Percentiles rank a stretch among this genome's conserved stretches.
Conservation (phyloP, 257 asterid species). For the Catharanthus roseus region DNA sequence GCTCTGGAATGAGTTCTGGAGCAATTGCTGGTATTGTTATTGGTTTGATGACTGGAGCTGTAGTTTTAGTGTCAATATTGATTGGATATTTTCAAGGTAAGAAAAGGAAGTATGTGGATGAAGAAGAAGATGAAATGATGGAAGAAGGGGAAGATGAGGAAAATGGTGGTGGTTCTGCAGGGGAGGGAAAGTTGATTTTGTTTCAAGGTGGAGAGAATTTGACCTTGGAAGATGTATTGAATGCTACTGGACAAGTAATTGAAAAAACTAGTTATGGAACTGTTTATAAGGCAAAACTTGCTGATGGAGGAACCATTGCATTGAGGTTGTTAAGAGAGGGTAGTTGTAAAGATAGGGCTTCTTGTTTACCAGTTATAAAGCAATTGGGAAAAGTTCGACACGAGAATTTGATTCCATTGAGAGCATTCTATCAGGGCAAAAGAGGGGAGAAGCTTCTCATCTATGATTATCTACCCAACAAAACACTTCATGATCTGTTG, state of each 20-base stretch:
- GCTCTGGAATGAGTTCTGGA: slow-evolving; percentile 75
- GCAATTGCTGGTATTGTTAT: slow-evolving; percentile 91
- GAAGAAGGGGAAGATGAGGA: slow-evolving; percentile 67
- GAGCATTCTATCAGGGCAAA: slow-evolving; percentile 95
- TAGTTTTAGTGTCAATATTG: slow-evolving; percentile 70
- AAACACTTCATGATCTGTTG: slow-evolving; percentile 70
- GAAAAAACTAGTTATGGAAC: slow-evolving; percentile 96
- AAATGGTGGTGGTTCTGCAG: slow-evolving; percentile 38
- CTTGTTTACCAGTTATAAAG: slow-evolving; percentile 64
- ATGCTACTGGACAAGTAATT: slow-evolving; percentile 95
- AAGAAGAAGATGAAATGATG: slow-evolving; percentile 65
- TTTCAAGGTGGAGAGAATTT: slow-evolving; percentile 97
- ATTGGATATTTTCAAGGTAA: slow-evolving; percentile 89
- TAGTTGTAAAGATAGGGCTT: slow-evolving; percentile 62
- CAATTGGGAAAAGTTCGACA: slow-evolving; percentile 80
- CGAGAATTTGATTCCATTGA: slow-evolving; percentile 84
- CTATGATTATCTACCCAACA: slow-evolving; percentile 72
- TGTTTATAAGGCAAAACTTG: slow-evolving; percentile 82
- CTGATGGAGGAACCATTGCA: slow-evolving; percentile 91
- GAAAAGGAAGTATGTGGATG: slow-evolving; percentile 49
- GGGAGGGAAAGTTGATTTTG: slow-evolving; percentile 81
- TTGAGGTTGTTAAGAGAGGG: slow-evolving; percentile 92
- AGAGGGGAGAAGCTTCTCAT: slow-evolving; percentile 98
- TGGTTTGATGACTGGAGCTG: slow-evolving; percentile 78
- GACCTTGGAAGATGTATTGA: slow-evolving; percentile 81